Evolutionary conservation across 352 stramenopile species (phyloP), one percentile per base, ranked within the genome.

Genomic region (Pythium dissimile): DNA sequence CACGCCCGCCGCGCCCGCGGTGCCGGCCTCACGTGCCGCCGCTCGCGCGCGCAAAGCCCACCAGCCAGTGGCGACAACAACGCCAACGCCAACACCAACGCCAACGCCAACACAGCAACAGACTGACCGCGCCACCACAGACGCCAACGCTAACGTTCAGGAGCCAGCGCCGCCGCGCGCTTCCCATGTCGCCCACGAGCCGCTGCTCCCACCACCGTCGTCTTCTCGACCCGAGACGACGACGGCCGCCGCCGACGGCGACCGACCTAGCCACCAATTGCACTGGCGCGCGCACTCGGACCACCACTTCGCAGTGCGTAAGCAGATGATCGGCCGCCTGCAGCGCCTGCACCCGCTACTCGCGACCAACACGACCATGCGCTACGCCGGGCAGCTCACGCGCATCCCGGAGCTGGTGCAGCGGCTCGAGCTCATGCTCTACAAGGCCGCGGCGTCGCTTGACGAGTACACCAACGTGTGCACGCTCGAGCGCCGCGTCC

Each of bases 351-450:
- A 73, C 44, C 69, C 69, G 23, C 53, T 67, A 9, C 57, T 77
- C 15, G 34, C 47, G 10, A 67, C 59, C 39, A 47, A 62, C 28
- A 38, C 43, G 30, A 54, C 60, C 2, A 54, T 74, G 58, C 59
- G 28, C 43, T 55, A 66, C 51, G 50, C 38, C 34, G 59, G 59
- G 27, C 35, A 55, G 30, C 30, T 51, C 30, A 61, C 59, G 44
- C 59, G 59, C 34, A 60, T 66, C 49, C 74, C 73, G 35, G 80
- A 78, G 18, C 71, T 92, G 28, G 54, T 89, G 50, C 82, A 86
- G 51, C 75, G 82, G 0, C 76, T 92, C 52, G 82, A 92, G 59
- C 84, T 81, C 69, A 86, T 88, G 74, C 62, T 92, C 24, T 92
- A 86, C 66, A 69, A 87, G 32, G 76, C 74, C 9, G 82, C 82